Conservation (phyloP, 805 yeast species). For the Kluyveromyces nonfermentans region DNA sequence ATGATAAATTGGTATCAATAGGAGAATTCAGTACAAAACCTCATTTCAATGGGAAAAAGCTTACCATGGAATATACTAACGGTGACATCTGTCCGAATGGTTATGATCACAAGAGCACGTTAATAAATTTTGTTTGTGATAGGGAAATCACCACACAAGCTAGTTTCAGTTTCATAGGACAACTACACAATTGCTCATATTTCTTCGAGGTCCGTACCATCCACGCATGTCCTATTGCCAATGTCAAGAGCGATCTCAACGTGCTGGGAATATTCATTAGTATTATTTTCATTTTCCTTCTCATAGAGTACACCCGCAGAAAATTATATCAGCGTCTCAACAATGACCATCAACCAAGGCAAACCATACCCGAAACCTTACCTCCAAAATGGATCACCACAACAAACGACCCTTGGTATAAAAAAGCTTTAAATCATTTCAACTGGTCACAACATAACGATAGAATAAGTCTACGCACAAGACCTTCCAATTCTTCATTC, state of each 20-base stretch:
- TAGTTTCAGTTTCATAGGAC: conserved; percentile 59
- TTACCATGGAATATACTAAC: conserved; percentile 58
- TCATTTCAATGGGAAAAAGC: conserved; percentile 57
- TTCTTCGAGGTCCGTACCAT: conserved; percentile 78
- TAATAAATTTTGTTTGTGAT: conserved; percentile 70
- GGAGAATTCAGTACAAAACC: conserved; percentile 59
- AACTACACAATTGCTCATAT: conserved; percentile 67
- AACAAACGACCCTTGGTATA: conserved; percentile 15
- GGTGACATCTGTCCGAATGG: conserved; percentile 60
- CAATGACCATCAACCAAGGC: conserved; percentile 7
- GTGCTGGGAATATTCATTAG: conserved; percentile 56
- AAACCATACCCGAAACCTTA: conserved; percentile 29
- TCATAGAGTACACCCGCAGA: conserved; percentile 32
- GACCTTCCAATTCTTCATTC: neutral
- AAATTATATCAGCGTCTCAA: conserved; percentile 15
- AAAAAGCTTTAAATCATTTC: conserved; percentile 3
- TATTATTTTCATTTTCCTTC: conserved; percentile 35
- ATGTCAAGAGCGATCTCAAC: conserved; percentile 52
- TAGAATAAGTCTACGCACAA: conserved; percentile 3
- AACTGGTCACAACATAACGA: neutral
- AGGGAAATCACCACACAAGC: conserved; percentile 60
- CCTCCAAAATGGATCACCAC: conserved; percentile 24
- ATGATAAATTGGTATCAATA: conserved; percentile 33
- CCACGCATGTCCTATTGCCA: conserved; percentile 78
- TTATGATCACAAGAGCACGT: conserved; percentile 48